Evolutionary conservation across 2,329 filamentous ascomycete species (phyloP).

Genomic region (Calonectria fujianensis): DNA sequence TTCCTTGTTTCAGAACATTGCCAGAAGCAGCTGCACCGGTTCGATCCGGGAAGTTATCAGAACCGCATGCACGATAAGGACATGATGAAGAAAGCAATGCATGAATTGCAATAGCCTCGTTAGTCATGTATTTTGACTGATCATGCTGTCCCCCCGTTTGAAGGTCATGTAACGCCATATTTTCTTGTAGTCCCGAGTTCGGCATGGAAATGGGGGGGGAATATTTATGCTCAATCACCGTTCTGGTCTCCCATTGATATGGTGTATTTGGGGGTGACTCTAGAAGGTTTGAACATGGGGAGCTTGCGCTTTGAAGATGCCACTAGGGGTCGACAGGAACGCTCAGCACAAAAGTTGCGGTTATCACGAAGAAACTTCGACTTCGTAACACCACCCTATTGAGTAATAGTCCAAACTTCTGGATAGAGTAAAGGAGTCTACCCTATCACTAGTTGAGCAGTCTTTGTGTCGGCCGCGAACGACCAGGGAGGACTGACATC

Average conservation of each 20-base stretch:
- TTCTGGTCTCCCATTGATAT: background rate
- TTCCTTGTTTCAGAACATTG: background rate
- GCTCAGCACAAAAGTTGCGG: background rate
- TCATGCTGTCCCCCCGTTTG: background rate
- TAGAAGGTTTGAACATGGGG: background rate
- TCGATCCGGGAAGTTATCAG: background rate
- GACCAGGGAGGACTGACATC: constrained; percentile 31
- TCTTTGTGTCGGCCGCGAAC: constrained; percentile 17
- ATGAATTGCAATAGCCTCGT: background rate
- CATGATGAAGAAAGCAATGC: background rate
- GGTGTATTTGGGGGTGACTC: background rate
- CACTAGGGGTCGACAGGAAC: background rate
- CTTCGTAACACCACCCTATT: background rate
- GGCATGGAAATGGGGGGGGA: background rate
- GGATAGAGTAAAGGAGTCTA: background rate
- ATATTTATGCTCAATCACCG: background rate
- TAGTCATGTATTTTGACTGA: background rate
- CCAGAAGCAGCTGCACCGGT: background rate
- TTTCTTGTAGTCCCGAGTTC: background rate
- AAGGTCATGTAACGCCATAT: background rate
- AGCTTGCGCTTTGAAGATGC: background rate
- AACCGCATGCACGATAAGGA: background rate
- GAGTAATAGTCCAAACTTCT: background rate
- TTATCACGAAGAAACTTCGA: background rate
- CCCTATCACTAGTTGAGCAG: background rate